Base-by-base conservation (phyloP, 2,329 filamentous ascomycete species). In the Sporothrix globosa region DNA sequence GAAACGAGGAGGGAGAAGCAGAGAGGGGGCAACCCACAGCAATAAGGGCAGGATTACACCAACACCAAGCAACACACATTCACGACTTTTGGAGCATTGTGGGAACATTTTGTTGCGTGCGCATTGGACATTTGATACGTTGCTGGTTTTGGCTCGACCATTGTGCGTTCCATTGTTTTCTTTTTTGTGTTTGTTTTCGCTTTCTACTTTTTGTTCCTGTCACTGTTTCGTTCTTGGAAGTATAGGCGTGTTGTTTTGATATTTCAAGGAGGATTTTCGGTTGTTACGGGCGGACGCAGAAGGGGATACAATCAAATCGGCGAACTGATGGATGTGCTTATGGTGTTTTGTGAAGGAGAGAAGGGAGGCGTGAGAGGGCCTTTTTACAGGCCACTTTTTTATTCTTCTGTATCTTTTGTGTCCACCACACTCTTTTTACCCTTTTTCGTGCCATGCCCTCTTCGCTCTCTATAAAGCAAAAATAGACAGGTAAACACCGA, bases 241-340 rank as follows among this genome's bases (percentile, higher is more conserved):
- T 27, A 54, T 67, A 52, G 48, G 65, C 65, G 65, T 67, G 67
- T 50, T 48, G 30, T 48, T 50, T 60, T 68, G 41, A 21, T 60
- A 44, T 60, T 48, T 48, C 9, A 41, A 14, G 24, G 60, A 50
- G 13, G 24, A 50, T 24, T 13, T n/a, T n/a, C 13, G 46, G 46
- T 27, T 46, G 52, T 10, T 24, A 61, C 39, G 19, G 58, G 58
- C 14, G 56, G 39, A 27, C 58, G 46, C 39, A 63, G 24, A 24
- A 56, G 63, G 41, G 48, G 41, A 30, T 30, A 53, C 48, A 41
- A 52, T 17, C 11, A 63, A 17, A 27, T 52, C 39, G 63, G 63
- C 46, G 63, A 41, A 67, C 48, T 53, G 63, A 41, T 67, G 63
- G 63, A n/a, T 53, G 30, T 67, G 19, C 14, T 54, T 54, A 44